Base-by-base conservation (phyloP, 169 alveolate genomes). In the Cryptosporidium ubiquitum region DNA sequence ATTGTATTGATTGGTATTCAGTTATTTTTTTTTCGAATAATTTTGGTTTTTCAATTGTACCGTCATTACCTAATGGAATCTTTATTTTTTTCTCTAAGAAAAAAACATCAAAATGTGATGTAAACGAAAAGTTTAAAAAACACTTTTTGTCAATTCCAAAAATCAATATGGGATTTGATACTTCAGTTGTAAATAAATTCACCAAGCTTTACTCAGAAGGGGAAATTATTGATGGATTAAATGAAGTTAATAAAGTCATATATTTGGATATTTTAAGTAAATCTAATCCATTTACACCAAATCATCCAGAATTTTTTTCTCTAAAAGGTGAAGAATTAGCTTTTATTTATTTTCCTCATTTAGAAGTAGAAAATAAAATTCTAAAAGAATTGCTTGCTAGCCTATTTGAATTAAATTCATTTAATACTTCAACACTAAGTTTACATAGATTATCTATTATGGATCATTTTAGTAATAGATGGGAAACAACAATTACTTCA, bases 1-100 rank as follows among this genome's bases (percentile, higher is more conserved):
- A 70, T 40, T 70, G 84, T 26, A 26, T 70, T 20, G 26, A 51
- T 49, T 70, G 84, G 84, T 70, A 70, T 70, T 44, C 84, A 12
- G 44, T 70, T 6, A 3, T 49, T 16, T 70, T 70, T 70, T 23
- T 18, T 70, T 57, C 84, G 0, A 26, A 14, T n/a, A 33, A 10
- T 12, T n/a, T 26, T 44, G 44, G 57, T 1, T 1, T 7, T 20
- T 37, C 26, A 40, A 23, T 39, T 9, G 20, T 49, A 49, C 84
- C 84, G 6, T 70, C 84, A n/a, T 47, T 70, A 14, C 84, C 84
- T 26, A 10, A 31, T 70, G 84, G 84, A 23, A 1, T 70, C 42
- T 70, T 70, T 49, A 49, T 70, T 26, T 70, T 70, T 12, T 70
- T 70, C 16, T 44, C 57, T 4, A 31, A 35, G 5, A 70, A 70